Conservation (phyloP, 2,329 filamentous ascomycete genomes). For the Pyrenochaeta sp. region DNA sequence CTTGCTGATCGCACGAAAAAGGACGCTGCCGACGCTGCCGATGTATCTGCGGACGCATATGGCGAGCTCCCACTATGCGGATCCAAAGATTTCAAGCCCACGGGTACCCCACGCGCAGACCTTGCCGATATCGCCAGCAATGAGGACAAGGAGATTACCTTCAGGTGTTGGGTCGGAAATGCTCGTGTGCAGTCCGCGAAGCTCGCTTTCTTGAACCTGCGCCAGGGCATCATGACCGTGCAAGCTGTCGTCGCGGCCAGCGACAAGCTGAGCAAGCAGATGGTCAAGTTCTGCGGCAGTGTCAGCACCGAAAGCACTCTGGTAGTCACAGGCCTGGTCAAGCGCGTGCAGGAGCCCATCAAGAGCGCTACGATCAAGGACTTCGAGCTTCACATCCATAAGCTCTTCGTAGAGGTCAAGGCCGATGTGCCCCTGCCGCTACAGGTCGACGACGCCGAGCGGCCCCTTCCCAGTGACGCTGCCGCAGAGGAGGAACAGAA, state of each 20-base stretch:
- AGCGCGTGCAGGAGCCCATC: conserved; percentile 85
- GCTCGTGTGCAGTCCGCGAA: conserved; percentile 87
- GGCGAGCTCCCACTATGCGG: conserved; percentile 71
- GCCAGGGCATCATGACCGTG: conserved; percentile 77
- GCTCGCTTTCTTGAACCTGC: conserved; percentile 87
- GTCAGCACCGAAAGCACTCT: conserved; percentile 84
- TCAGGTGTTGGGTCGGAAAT: conserved; percentile 87
- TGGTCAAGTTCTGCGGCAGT: conserved; percentile 89
- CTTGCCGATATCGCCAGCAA: conserved; percentile 57
- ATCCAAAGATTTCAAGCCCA: conserved; percentile 61
- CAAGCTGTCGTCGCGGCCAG: conserved; percentile 79
- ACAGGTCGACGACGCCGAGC: conserved; percentile 63
- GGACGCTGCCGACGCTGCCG: conserved; percentile 71
- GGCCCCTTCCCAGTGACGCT: conserved; percentile 57
- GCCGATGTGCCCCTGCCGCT: conserved; percentile 69
- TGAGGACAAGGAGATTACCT: conserved; percentile 64
- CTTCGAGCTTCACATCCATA: conserved; percentile 87
- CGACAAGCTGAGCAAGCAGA: conserved; percentile 75
- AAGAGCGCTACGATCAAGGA: conserved; percentile 83
- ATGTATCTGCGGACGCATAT: conserved; percentile 79
- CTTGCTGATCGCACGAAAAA: conserved; percentile 59
- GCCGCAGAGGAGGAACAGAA: conserved; percentile 60
- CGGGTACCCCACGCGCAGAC: conserved; percentile 64
- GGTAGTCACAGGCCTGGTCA: conserved; percentile 79
- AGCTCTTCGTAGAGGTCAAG: conserved; percentile 79